Conservation (phyloP, 352 stramenopile genomes). For the Globisporangium splendens region DNA sequence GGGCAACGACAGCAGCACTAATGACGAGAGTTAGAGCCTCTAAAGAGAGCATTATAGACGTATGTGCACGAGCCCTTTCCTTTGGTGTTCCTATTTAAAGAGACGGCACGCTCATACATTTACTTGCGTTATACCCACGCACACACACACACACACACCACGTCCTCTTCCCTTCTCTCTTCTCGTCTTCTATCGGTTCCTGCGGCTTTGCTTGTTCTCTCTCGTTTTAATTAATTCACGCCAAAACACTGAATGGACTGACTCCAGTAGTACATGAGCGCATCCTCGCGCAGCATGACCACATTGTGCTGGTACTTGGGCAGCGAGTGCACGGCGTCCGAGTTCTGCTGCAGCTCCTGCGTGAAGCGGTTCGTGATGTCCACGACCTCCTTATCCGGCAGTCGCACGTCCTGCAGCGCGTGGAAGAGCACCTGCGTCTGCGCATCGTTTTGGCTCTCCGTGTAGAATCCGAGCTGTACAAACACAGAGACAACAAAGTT, state of each 20-base stretch:
- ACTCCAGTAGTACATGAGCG: conserved; percentile 87
- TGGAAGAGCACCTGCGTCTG: conserved; percentile 80
- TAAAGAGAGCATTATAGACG: too few relatives aligned
- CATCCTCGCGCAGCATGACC: conserved; percentile 78
- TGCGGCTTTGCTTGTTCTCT: background rate
- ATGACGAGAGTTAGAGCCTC: too few relatives aligned
- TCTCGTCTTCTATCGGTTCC: background rate
- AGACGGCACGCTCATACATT: too few relatives aligned
- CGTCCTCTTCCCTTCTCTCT: too few relatives aligned
- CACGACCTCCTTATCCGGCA: conserved; percentile 60
- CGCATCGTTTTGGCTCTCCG: conserved; percentile 61
- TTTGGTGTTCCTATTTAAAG: too few relatives aligned
- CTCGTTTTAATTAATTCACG: conserved; percentile 8
- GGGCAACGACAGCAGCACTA: conserved; percentile 20
- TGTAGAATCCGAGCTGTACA: conserved; percentile 75
- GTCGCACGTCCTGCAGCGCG: conserved; percentile 47
- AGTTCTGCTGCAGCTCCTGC: conserved; percentile 51
- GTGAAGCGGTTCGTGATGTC: conserved; percentile 66
- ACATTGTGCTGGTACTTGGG: conserved; percentile 85
- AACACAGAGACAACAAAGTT: conserved; percentile 10
- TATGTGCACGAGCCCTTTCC: too few relatives aligned
- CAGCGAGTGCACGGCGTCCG: conserved; percentile 72
- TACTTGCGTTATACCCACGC: too few relatives aligned
- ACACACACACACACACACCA: background rate
- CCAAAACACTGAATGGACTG: conserved; percentile 50